Percentiles rank a stretch among this genome's conserved stretches.
These are phyloP conservation scores for Paraconiothyrium sp. DNA, from an alignment of 2,329 filamentous ascomycete genomes.

Conservation along the genomic window DNA sequence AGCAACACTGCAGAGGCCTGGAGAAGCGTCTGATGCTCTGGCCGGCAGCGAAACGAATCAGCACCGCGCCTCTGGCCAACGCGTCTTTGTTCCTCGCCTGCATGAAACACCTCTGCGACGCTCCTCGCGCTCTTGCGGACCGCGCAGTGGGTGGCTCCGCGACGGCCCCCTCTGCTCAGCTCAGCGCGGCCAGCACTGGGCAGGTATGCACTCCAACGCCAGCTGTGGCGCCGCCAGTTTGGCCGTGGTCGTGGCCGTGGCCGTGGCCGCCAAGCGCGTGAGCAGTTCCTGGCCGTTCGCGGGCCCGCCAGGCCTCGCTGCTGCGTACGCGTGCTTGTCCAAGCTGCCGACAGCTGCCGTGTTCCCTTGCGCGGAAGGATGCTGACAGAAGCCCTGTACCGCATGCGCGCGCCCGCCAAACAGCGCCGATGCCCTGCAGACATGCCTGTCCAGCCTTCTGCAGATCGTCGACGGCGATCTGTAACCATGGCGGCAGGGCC, in stretches of 20 bases:
- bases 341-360: conserved; percentile 7
- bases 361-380: conserved; percentile 8
- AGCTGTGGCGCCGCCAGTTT: conserved; percentile 16
- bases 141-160: conserved; percentile 24
- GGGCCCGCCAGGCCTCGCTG: conserved; percentile 28
- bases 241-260: not conserved
- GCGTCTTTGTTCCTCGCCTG: conserved; percentile 28
- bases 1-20: conserved; percentile 31
- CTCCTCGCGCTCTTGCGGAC: conserved; percentile 12
- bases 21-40: conserved; percentile 49
- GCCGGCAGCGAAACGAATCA: conserved; percentile 39
- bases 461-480: conserved; percentile 52
- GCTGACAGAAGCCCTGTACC: conserved; percentile 12
- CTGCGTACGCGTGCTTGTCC: conserved; percentile 19
- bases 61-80: conserved; percentile 27
- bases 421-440: conserved; percentile 43
- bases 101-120: conserved; percentile 50
- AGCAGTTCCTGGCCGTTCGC: conserved; percentile 11
- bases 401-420: conserved; percentile 15
- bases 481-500: conserved; percentile 47
- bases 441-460: conserved; percentile 41
- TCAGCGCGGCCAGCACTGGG: conserved; percentile 25
- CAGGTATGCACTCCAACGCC: conserved; percentile 20
- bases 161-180: conserved; percentile 19
- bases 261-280: conserved; percentile 25